Base-by-base conservation (phyloP, 2,329 filamentous ascomycete genomes). In the Corinectria fuckeliana region DNA sequence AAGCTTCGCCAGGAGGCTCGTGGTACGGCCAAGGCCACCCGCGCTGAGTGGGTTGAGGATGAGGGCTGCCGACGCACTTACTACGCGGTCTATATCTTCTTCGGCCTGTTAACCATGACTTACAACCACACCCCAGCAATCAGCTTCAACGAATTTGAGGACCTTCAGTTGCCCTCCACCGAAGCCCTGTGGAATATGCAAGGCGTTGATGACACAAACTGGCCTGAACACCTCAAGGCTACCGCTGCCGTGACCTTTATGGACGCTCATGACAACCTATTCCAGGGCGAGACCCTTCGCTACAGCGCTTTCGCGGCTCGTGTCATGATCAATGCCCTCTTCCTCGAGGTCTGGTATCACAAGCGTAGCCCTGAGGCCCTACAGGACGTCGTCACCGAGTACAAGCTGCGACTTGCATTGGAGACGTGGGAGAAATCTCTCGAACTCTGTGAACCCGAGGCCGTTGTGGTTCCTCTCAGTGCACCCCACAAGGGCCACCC, bases 381-480 rank as follows among this genome's bases (percentile, higher is more conserved):
- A 38, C 95, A 98, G 78, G 94, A 98, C 73, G 93, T 98, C 36
- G 94, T 98, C 42, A 96, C 94, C 3, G 95, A 98, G 79, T 98
- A 97, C 85, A 98, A 97, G 82, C 89, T 99, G 62, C 88, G 95
- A 57, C 87, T 97, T 52, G 95, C 95, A 50, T 83, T 99, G 53
- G 94, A 98, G 80, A 97, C 94, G n/a, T 99, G 95, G 95, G 93
- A 98, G 82, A 96, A 91, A 79, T 97, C 94, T 38, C 86, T 98
- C 20, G 92, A 96, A 57, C 85, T 96, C 62, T 97, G 93, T 75
- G 94, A 98, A 79, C 90, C 93, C 2, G 95, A 99, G 78, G 89
- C 87, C 13, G 91, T 94, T 52, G 86, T 92, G 11, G 92, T 97
- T 50, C 92, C 93, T 51, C 85, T 98, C 66, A 96, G 92, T 75